Evolutionary conservation across 2,329 filamentous ascomycete genomes (phyloP).

Genomic region (Fusarium aywerte): DNA sequence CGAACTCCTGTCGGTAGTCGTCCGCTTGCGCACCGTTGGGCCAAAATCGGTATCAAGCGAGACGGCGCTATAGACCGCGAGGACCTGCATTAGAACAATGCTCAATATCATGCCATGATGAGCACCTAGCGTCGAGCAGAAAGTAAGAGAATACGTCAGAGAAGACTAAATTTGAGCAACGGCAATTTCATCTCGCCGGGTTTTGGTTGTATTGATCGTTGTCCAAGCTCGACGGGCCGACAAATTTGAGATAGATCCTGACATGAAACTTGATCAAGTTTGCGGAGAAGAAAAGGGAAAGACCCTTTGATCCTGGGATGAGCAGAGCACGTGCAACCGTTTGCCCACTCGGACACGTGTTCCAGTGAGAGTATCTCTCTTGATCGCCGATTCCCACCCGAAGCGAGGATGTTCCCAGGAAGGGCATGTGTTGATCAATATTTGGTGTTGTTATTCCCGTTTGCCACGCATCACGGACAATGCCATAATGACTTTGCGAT

Average conservation of each 20-base stretch:
- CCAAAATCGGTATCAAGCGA: constrained; percentile 29
- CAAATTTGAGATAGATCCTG: constrained; percentile 35
- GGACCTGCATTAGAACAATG: constrained; percentile 27
- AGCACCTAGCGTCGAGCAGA: constrained; percentile 17
- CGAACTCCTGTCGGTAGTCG: constrained; percentile 35
- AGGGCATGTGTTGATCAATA: constrained; percentile 9
- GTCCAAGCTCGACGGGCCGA: constrained; percentile 33
- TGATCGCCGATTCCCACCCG: constrained; percentile 17
- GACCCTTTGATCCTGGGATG: constrained; percentile 11
- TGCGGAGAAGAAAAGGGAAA: constrained; percentile 17
- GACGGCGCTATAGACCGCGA: constrained; percentile 5
- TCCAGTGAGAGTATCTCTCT: constrained; percentile 15
- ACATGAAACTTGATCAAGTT: constrained; percentile 36
- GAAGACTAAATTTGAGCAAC: constrained; percentile 13
- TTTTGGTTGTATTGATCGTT: constrained; percentile 9
- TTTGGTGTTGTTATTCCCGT: constrained; percentile 15
- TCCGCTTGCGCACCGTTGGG: constrained; percentile 11
- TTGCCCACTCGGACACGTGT: constrained; percentile 37
- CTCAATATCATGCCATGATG: constrained; percentile 40
- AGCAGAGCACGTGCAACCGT: neutral
- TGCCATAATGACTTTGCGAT: neutral
- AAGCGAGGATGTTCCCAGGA: constrained; percentile 37
- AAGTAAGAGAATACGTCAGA: constrained; percentile 14
- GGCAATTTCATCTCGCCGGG: constrained; percentile 29
- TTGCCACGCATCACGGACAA: constrained; percentile 1